A percentile compares a stretch with the other conserved stretches of the same genome.
These are phyloP conservation scores for Arthromyces matolae DNA, from an alignment of 768 basidiomycete genomes.

Conservation along the genomic window DNA sequence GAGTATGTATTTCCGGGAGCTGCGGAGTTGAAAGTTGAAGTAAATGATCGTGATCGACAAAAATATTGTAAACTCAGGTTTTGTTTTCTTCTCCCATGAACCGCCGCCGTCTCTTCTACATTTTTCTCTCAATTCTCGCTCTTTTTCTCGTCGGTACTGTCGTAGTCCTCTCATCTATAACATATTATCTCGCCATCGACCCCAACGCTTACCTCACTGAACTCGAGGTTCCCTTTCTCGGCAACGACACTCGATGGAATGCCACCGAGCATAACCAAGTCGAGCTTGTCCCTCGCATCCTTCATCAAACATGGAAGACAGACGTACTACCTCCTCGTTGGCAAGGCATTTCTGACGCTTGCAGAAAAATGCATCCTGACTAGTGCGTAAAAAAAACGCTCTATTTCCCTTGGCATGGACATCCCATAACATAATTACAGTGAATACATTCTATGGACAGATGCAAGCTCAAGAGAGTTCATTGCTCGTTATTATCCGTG, in stretches of 20 bases:
- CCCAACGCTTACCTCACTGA: constrained; percentile 76
- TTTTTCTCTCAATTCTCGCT: constrained; percentile 51
- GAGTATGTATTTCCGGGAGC: background rate
- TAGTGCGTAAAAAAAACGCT: constrained; percentile 70
- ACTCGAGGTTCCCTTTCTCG: constrained; percentile 60
- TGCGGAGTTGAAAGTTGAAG: constrained; percentile 5
- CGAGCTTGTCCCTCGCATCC: constrained; percentile 84
- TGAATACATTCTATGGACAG: constrained; percentile 97
- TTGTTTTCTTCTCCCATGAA: constrained; percentile 33
- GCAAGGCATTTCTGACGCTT: constrained; percentile 76
- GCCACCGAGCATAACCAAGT: constrained; percentile 55
- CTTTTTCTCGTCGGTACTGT: constrained; percentile 86
- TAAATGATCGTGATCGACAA: constrained; percentile 7
- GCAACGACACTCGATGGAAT: constrained; percentile 58
- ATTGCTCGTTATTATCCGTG: constrained; percentile 84
- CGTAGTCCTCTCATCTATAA: constrained; percentile 86
- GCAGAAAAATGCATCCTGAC: constrained; percentile 90
- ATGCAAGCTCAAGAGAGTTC: constrained; percentile 84
- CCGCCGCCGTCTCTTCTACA: constrained; percentile 41
- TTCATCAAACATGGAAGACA: constrained; percentile 99
- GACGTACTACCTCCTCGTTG: constrained; percentile 80
- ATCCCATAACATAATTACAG: constrained; percentile 38
- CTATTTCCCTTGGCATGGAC: constrained; percentile 4
- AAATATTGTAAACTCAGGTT: constrained; percentile 2
- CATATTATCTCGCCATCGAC: constrained; percentile 85